Conservation (phyloP, 208 protist species). For the Wallacemonas collosoma region DNA sequence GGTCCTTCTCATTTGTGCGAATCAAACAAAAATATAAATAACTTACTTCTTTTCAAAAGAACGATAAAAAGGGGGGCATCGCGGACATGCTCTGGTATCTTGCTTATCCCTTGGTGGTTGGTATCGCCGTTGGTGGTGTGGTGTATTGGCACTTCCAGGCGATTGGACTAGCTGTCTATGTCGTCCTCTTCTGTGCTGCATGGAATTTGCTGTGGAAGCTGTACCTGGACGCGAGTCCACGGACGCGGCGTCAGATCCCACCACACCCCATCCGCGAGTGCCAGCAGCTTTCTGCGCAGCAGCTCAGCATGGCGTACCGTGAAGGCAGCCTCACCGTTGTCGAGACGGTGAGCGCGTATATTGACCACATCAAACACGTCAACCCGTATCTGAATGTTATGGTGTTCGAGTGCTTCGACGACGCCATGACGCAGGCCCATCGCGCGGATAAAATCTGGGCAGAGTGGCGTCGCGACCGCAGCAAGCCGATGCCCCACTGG, state of each 20-base stretch:
- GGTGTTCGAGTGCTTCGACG: conserved; percentile 87
- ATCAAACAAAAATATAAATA: neutral
- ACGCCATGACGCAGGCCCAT: conserved; percentile 52
- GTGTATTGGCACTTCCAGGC: conserved; percentile 30
- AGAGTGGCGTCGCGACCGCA: conserved; percentile 55
- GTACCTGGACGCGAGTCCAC: conserved; percentile 58
- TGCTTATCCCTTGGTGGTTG: conserved; percentile 8
- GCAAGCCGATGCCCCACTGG: conserved; percentile 62
- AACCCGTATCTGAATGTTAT: conserved; percentile 83
- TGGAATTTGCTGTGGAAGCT: conserved; percentile 47
- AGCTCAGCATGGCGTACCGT: conserved; percentile 68
- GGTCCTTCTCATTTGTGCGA: too few relatives aligned
- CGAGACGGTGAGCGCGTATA: conserved; percentile 73
- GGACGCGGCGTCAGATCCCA: conserved; percentile 70
- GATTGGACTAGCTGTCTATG: conserved; percentile 40
- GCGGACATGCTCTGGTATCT: conserved; percentile 20
- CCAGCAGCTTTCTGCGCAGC: conserved; percentile 76
- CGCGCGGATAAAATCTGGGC: conserved; percentile 66
- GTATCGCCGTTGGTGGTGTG: conserved; percentile 21
- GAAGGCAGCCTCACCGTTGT: conserved; percentile 56
- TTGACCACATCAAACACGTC: conserved; percentile 78
- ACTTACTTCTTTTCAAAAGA: conserved; percentile 13
- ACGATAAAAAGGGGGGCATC: neutral
- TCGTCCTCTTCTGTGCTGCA: conserved; percentile 32
- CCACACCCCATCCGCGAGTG: conserved; percentile 64